Evolutionary conservation across 306 rosid species (phyloP).

Genomic region (Corylus americana): DNA sequence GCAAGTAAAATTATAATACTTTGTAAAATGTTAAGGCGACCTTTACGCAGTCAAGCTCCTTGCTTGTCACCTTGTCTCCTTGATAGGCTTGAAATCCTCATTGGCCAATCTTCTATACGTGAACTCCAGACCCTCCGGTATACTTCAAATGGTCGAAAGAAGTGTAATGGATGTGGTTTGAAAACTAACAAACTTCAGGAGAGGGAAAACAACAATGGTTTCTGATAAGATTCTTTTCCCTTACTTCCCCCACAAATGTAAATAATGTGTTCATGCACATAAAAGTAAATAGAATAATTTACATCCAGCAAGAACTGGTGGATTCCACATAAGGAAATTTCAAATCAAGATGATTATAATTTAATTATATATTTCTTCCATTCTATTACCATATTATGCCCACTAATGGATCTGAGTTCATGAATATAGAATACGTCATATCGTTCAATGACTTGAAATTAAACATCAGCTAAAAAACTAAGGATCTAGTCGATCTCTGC

Average conservation of each 20-base stretch:
- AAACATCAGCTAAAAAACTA: background rate
- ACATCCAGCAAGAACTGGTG: constrained; percentile 19
- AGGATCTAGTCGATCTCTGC: background rate
- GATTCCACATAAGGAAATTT: constrained; percentile 32
- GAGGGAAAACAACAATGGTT: too few species aligned
- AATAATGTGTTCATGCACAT: background rate
- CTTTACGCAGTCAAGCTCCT: too few species aligned
- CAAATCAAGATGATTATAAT: background rate
- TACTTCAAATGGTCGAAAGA: too few species aligned
- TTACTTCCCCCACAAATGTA: constrained; percentile 23
- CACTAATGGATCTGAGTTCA: background rate
- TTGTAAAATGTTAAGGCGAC: too few species aligned
- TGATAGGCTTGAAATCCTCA: too few species aligned
- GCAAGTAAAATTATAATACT: too few species aligned
- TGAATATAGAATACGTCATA: background rate
- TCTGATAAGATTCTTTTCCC: background rate
- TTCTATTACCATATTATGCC: background rate
- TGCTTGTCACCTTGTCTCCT: too few species aligned
- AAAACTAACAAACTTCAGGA: too few species aligned
- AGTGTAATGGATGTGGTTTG: too few species aligned
- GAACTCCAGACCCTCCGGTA: too few species aligned
- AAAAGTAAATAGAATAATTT: background rate
- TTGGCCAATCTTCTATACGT: too few species aligned
- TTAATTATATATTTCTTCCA: background rate
- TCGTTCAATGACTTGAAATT: background rate